A percentile compares a stretch with the other conserved stretches of the same genome.
phyloP scores from a whole-genome alignment of 2,329 filamentous ascomycete genomes.

The Lojkania enalia region DNA sequence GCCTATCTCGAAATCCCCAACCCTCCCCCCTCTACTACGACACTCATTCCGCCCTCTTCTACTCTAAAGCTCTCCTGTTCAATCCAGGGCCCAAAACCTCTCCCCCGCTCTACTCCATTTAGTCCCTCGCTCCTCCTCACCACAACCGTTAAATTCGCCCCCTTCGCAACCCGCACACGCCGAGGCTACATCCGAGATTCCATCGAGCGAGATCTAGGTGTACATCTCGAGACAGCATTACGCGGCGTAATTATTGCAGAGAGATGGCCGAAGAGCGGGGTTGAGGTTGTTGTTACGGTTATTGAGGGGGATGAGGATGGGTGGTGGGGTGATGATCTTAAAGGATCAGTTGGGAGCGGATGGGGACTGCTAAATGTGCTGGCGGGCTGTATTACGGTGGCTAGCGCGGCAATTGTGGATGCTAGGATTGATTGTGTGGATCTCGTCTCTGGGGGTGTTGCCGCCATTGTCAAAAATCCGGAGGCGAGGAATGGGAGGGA shows the following conservation, averaged over 20 bases:
- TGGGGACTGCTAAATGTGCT: conserved; percentile 93
- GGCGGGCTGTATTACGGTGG: conserved; percentile 88
- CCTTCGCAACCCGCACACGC: conserved; percentile 82
- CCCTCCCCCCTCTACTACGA: conserved; percentile 47
- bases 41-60: conserved; percentile 58
- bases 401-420: conserved; percentile 88
- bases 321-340: conserved; percentile 59
- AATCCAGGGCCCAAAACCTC: conserved; percentile 87
- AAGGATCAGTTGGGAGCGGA: conserved; percentile 48
- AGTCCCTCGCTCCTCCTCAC: conserved; percentile 89
- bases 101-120: conserved; percentile 88
- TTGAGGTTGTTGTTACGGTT: conserved; percentile 92
- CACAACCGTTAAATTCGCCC: conserved; percentile 94
- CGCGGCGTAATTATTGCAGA: conserved; percentile 89
- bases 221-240: conserved; percentile 88
- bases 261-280: conserved; percentile 95
- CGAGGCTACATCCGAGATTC: conserved; percentile 85
- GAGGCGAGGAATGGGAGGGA: conserved; percentile 25
- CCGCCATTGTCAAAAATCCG: conserved; percentile 66
- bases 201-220: conserved; percentile 83
- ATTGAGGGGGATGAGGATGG: conserved; percentile 88
- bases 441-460: conserved; percentile 84
- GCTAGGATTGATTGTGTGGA: conserved; percentile 96
- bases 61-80: conserved; percentile 91
- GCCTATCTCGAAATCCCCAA: conserved; percentile 73